These are phyloP conservation scores for Sugiyamaella americana DNA, from an alignment of 805 yeast species.

Conservation along the genomic window DNA sequence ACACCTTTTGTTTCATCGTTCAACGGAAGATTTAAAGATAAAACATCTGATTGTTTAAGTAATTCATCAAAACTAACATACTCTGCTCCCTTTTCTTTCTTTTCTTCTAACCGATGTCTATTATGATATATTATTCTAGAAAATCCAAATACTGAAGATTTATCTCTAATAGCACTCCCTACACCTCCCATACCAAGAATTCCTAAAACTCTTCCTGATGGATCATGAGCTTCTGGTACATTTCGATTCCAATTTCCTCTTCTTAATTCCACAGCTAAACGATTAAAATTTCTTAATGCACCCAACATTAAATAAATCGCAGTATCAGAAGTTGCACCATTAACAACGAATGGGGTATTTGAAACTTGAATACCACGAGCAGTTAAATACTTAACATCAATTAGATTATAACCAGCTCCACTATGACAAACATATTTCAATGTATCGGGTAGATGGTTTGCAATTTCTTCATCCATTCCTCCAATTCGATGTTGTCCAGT, in stretches of 20 bases:
- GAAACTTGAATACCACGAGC: constrained; percentile 40
- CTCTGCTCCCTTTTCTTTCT: constrained; percentile 40
- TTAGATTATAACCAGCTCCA: constrained; percentile 54
- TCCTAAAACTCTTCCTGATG: constrained; percentile 47
- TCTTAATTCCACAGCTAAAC: constrained; percentile 38
- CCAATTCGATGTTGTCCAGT: constrained; percentile 38
- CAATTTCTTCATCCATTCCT: constrained; percentile 39
- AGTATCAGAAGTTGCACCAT: constrained; percentile 51
- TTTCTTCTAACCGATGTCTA: constrained; percentile 40
- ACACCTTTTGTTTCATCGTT: constrained; percentile 45
- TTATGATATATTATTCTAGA: constrained; percentile 46
- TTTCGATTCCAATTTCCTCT: constrained; percentile 42
- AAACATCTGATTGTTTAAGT: constrained; percentile 41
- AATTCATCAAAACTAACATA: constrained; percentile 44
- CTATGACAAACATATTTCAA: constrained; percentile 41
- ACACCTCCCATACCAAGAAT: constrained; percentile 59
- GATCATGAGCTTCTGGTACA: constrained; percentile 42
- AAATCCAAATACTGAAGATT: constrained; percentile 45
- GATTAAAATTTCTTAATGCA: constrained; percentile 42
- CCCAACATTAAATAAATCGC: constrained; percentile 46
- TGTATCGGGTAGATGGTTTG: constrained; percentile 32
- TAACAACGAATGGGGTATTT: constrained; percentile 47
- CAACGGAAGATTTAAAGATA: constrained; percentile 46
- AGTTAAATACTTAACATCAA: constrained; percentile 40
- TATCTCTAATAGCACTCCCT: constrained; percentile 49